Conservation (phyloP, 2,329 filamentous ascomycete genomes). For the Elsinoe arachidis region DNA sequence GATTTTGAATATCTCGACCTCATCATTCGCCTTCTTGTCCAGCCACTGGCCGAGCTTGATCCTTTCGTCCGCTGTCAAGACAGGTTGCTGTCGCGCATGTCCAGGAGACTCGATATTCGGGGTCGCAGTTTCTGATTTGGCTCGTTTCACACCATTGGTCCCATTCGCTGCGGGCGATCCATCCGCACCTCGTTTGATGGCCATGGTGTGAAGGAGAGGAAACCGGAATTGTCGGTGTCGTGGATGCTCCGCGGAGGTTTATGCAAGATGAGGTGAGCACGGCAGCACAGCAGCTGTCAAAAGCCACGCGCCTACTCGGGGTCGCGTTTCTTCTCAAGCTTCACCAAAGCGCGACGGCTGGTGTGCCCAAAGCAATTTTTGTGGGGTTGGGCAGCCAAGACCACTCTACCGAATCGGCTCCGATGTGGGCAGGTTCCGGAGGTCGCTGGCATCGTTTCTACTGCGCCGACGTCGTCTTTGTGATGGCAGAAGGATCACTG, state of each 20-base stretch:
- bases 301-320: not conserved
- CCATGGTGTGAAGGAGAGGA: not conserved
- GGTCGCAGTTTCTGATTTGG: not conserved
- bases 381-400: not conserved
- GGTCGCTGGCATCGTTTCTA: not conserved
- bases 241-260: not conserved
- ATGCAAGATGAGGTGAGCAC: not conserved
- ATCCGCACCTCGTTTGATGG: not conserved
- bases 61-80: not conserved
- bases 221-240: not conserved
- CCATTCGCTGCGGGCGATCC: constrained; percentile 1
- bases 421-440: not conserved
- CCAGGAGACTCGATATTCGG: not conserved
- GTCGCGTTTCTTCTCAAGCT: constrained; percentile 1
- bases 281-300: not conserved
- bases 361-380: not conserved
- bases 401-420: not conserved
- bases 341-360: not conserved
- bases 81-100: not conserved
- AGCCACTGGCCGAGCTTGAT: constrained; percentile 10
- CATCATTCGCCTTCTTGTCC: constrained; percentile 9
- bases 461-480: too few relatives aligned
- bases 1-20: constrained; percentile 8
- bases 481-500: not conserved
- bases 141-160: constrained; percentile 6